Base-by-base conservation (phyloP, 768 basidiomycete genomes). In the Cystofilobasidium bisporidii region DNA sequence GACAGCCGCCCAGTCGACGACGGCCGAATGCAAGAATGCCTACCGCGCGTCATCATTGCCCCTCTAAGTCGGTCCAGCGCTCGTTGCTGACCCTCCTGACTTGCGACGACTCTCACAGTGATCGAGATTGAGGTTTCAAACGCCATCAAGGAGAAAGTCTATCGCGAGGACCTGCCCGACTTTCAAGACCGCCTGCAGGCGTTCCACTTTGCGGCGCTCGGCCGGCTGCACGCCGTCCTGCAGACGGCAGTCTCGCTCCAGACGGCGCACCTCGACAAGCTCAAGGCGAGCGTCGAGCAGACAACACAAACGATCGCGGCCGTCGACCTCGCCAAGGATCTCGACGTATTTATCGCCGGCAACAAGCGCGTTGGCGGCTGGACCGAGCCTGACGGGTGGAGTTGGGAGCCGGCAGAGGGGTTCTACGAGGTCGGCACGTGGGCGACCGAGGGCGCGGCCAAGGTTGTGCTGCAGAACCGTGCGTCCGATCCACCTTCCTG, bases 381-480 rank as follows among this genome's bases (percentile, higher is more conserved):
- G 74, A 79, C 77, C 36, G 76, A 81, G 15, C 88, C 89, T 12
- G 73, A 72, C 15, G 85, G 89, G 73, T 88, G 84, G 85, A 76
- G 69, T 50, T 91, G 90, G 72, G 88, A 91, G 74, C 86, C 88
- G 18, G 88, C 86, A 70, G 70, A 81, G 10, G 82, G 78, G 63
- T 84, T 87, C 71, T 91, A 91, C 74, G 89, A 91, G 73, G 87
- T 84, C 15, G 56, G 89, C 8, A 24, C 81, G 9, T 82, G 89
- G 76, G 85, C 79, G 73, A 75, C 85, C 17, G 89, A 90, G 41
- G 78, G 82, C 26, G 82, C 82, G 11, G 85, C 89, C 0, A 90
- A 88, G 76, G 80, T 88, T 2, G 84, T 87, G 74, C 79, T 91
- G 26, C 89, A 91, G 78, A 91, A 91, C 75, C 87, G 66, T 67